phyloP scores from a whole-genome alignment of 2,329 filamentous ascomycete species.

The Falciphora oryzae region DNA sequence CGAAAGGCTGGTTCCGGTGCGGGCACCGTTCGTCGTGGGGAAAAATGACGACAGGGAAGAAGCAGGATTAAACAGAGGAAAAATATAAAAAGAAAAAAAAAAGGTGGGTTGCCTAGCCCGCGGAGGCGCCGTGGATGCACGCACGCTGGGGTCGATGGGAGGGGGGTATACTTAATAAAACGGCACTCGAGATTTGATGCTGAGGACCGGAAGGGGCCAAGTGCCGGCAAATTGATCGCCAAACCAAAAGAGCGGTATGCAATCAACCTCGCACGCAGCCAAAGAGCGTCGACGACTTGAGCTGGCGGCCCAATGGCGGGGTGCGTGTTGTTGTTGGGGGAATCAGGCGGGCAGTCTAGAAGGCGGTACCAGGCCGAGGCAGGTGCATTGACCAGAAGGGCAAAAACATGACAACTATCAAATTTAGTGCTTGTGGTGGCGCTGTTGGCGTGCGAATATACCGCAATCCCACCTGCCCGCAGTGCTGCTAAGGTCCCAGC shows the following conservation, averaged over 20 bases:
- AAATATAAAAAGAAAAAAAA: background rate
- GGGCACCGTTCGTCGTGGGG: constrained; percentile 2
- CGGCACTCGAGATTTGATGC: background rate
- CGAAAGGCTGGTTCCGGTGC: constrained; percentile 15
- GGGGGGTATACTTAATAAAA: background rate
- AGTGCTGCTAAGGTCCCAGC: too few species aligned
- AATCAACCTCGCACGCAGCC: background rate
- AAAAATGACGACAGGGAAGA: constrained; percentile 1
- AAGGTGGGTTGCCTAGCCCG: background rate
- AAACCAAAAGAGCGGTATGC: background rate
- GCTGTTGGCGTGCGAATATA: too few species aligned
- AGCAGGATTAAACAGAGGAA: background rate
- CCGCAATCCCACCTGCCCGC: too few species aligned
- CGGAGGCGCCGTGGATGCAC: background rate
- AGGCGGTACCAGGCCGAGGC: too few species aligned
- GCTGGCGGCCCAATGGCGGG: background rate
- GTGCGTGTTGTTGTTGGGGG: background rate
- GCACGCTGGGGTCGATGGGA: background rate
- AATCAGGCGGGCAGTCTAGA: background rate
- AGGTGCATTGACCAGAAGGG: too few species aligned
- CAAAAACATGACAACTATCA: too few species aligned
- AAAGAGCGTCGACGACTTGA: background rate
- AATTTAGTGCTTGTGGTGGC: too few species aligned
- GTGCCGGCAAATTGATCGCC: background rate
- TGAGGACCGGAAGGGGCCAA: background rate